Percentiles rank a stretch among this genome's conserved stretches.
Evolutionary conservation across 768 basidiomycete genomes (phyloP).

Genomic region (Mycena sanguinolenta): DNA sequence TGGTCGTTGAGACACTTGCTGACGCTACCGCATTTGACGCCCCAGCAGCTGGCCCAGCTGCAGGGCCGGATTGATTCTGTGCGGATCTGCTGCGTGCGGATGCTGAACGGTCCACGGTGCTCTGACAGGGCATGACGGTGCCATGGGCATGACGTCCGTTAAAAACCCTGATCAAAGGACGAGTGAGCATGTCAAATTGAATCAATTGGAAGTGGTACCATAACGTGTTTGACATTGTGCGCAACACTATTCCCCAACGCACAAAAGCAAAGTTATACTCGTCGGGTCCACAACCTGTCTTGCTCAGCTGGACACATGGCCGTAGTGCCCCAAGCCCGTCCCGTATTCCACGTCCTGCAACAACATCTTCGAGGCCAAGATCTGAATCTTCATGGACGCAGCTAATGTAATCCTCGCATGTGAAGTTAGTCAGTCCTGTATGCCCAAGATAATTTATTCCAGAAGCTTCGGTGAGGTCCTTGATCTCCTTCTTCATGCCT

Average conservation of each 20-base stretch:
- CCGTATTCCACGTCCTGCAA: background rate
- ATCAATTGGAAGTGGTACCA: background rate
- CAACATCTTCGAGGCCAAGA: background rate
- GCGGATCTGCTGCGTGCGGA: too few species aligned
- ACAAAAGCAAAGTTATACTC: too few species aligned
- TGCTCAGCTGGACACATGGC: background rate
- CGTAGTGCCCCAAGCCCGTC: background rate
- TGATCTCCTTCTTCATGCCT: background rate
- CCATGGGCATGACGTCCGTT: too few species aligned
- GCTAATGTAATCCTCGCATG: background rate
- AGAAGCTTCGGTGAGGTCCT: background rate
- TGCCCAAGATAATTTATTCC: background rate
- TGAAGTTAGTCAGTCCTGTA: background rate
- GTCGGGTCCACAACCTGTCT: background rate
- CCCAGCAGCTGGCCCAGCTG: too few species aligned
- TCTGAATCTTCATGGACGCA: background rate
- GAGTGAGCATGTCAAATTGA: background rate
- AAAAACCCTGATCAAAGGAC: background rate
- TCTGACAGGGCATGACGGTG: background rate
- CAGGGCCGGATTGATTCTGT: background rate
- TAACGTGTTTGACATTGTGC: background rate
- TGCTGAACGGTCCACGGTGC: background rate
- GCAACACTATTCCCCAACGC: too few species aligned
- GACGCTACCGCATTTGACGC: too few species aligned
- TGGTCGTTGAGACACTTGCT: too few species aligned